A percentile compares a stretch with the other conserved stretches of the same genome.
Evolutionary conservation across 441 rosid species (phyloP).

Genomic region (Monsonia emarginata): DNA sequence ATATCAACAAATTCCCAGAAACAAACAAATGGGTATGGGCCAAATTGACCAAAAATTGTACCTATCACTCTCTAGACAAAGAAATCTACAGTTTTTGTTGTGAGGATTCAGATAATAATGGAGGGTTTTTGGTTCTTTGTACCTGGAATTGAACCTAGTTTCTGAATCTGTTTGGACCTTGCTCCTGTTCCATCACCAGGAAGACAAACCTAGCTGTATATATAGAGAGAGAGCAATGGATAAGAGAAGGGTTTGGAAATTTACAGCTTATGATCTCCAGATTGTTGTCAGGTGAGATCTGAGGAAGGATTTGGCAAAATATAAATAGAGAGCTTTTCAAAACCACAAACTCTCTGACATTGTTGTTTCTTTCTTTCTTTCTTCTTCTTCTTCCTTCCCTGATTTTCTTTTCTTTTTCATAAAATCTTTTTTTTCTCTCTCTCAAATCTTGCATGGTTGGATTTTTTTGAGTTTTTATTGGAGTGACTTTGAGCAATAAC

Average conservation of each 20-base stretch:
- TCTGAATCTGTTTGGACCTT: constrained; percentile 24
- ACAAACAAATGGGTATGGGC: constrained; percentile 52
- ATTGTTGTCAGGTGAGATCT: constrained; percentile 37
- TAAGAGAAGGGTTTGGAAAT: constrained; percentile 29
- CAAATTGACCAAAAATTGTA: constrained; percentile 28
- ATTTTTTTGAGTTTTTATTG: constrained; percentile 10
- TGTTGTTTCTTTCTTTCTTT: constrained; percentile 20
- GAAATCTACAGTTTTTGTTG: constrained; percentile 38
- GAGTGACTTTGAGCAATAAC: constrained; percentile 11
- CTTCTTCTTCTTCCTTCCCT: too few relatives aligned
- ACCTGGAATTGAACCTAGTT: constrained; percentile 40
- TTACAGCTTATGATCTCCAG: constrained; percentile 31
- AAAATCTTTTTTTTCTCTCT: not conserved
- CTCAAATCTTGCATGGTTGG: constrained; percentile 14
- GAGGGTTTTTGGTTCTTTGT: constrained; percentile 32
- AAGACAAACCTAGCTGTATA: constrained; percentile 41
- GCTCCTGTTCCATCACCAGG: constrained; percentile 27
- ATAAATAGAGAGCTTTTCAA: constrained; percentile 13
- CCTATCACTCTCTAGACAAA: constrained; percentile 33
- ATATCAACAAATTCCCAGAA: constrained; percentile 21
- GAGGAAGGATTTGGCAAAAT: constrained; percentile 26
- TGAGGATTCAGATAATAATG: constrained; percentile 42
- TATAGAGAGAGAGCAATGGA: constrained; percentile 27
- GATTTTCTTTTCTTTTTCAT: too few relatives aligned
- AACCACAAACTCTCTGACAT: constrained; percentile 29